Percentiles rank a stretch among this genome's conserved stretches.
These are phyloP conservation scores for Talaromyces piceae DNA, from an alignment of 2,329 filamentous ascomycete species.

Conservation along the genomic window DNA sequence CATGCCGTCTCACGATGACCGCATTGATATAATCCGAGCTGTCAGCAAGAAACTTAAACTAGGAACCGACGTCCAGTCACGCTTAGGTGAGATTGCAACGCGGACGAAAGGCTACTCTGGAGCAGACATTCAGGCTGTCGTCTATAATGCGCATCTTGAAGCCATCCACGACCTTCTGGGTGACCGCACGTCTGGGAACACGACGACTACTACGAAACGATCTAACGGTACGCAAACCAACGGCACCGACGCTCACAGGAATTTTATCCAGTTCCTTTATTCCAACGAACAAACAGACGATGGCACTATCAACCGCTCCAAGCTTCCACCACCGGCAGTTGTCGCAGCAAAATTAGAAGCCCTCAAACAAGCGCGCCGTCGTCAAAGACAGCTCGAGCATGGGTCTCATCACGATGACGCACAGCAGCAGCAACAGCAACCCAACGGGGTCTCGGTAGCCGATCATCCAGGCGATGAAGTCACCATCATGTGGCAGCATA, in stretches of 20 bases:
- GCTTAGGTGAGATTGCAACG: conserved; percentile 65
- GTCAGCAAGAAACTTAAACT: conserved; percentile 76
- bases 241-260: conserved; percentile 26
- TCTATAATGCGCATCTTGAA: conserved; percentile 94
- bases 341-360: conserved; percentile 76
- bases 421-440: conserved; percentile 17
- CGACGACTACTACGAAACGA: conserved; percentile 28
- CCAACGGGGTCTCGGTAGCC: not conserved
- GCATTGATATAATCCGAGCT: conserved; percentile 79
- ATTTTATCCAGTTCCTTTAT: conserved; percentile 78
- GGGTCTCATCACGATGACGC: conserved; percentile 14
- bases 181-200: conserved; percentile 32
- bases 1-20: conserved; percentile 64
- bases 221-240: conserved; percentile 14
- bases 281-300: conserved; percentile 49
- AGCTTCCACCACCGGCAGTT: conserved; percentile 67
- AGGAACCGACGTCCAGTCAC: conserved; percentile 55
- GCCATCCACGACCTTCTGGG: conserved; percentile 90
- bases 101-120: conserved; percentile 86
- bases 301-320: conserved; percentile 23
- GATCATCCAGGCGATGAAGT: conserved; percentile 52
- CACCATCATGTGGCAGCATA: conserved; percentile 74
- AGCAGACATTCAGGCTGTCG: conserved; percentile 86
- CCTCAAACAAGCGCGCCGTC: conserved; percentile 64
- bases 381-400: conserved; percentile 48